A percentile compares a stretch with the other conserved stretches of the same genome.
Evolutionary conservation across 768 basidiomycete genomes (phyloP).

Genomic region (Mycena indigotica): DNA sequence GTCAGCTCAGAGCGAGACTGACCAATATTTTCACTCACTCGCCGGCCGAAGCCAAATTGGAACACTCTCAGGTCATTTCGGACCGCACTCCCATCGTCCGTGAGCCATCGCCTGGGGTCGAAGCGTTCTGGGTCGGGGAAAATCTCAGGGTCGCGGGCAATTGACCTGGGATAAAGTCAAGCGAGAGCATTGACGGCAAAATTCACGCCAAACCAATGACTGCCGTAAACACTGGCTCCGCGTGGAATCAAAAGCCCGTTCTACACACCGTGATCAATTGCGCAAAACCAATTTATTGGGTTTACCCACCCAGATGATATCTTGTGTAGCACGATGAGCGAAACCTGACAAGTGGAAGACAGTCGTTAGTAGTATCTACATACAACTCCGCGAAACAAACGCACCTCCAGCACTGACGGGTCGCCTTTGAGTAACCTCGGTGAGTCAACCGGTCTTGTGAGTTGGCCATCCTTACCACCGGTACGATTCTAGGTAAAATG

Average conservation of each 20-base stretch:
- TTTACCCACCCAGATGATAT: conserved; percentile 61
- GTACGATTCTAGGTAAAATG: conserved; percentile 52
- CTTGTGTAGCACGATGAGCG: conserved; percentile 63
- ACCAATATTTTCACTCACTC: conserved; percentile 30
- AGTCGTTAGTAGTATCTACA: not conserved
- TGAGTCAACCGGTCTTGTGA: too few species aligned
- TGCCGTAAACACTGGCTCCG: conserved; percentile 61
- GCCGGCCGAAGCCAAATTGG: conserved; percentile 59
- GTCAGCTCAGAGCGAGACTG: not conserved
- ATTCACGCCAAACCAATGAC: conserved; percentile 48
- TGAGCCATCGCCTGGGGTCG: conserved; percentile 60
- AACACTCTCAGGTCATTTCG: conserved; percentile 56
- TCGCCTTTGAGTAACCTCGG: conserved; percentile 23
- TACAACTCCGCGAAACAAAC: not conserved
- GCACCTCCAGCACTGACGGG: conserved; percentile 51
- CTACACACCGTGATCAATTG: too few species aligned
- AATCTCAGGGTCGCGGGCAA: conserved; percentile 57
- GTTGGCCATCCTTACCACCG: conserved; percentile 40
- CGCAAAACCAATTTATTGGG: too few species aligned
- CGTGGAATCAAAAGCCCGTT: conserved; percentile 53
- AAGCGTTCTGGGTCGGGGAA: conserved; percentile 64
- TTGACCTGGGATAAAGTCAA: conserved; percentile 39
- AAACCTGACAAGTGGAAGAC: conserved; percentile 50
- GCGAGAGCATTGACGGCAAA: not conserved
- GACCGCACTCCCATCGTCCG: conserved; percentile 39